Percentiles rank a stretch among this genome's conserved stretches.
phyloP scores from a whole-genome alignment of 352 stramenopile genomes.

The Phytophthora chlamydospora region DNA sequence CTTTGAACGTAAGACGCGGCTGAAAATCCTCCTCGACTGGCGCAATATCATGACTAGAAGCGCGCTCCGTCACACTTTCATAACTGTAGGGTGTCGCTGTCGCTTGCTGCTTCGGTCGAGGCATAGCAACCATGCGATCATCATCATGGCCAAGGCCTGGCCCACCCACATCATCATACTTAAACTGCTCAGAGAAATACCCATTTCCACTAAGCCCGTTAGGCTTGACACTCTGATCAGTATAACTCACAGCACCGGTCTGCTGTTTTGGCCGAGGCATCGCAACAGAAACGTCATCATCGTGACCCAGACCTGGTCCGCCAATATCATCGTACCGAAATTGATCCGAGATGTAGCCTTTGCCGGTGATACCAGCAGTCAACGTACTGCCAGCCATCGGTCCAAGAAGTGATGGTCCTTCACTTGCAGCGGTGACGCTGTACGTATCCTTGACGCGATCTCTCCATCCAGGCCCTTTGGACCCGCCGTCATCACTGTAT shows the following conservation, averaged over 20 bases:
- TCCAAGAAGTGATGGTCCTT: constrained; percentile 14
- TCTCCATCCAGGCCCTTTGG: constrained; percentile 34
- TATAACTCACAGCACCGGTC: neutral
- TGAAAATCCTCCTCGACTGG: constrained; percentile 17
- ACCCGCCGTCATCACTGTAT: constrained; percentile 19
- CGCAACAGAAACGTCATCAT: constrained; percentile 21
- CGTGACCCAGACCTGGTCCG: constrained; percentile 29
- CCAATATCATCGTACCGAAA: constrained; percentile 40
- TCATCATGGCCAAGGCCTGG: constrained; percentile 36
- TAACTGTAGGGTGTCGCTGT: constrained; percentile 13
- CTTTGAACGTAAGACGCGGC: constrained; percentile 36
- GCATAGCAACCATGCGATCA: constrained; percentile 30
- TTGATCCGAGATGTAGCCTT: constrained; percentile 43
- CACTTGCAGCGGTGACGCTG: constrained; percentile 18
- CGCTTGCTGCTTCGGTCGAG: constrained; percentile 28
- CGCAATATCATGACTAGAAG: neutral
- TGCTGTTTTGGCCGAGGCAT: constrained; percentile 35
- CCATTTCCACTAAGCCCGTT: constrained; percentile 22
- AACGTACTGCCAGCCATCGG: constrained; percentile 17
- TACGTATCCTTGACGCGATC: constrained; percentile 38
- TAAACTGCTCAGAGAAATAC: constrained; percentile 39
- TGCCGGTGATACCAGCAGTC: constrained; percentile 32
- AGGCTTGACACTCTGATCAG: constrained; percentile 16
- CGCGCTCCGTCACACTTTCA: neutral
- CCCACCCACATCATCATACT: constrained; percentile 34